Conservation (phyloP, 345 rosid genomes). For the Arabidopsis thaliana region DNA sequence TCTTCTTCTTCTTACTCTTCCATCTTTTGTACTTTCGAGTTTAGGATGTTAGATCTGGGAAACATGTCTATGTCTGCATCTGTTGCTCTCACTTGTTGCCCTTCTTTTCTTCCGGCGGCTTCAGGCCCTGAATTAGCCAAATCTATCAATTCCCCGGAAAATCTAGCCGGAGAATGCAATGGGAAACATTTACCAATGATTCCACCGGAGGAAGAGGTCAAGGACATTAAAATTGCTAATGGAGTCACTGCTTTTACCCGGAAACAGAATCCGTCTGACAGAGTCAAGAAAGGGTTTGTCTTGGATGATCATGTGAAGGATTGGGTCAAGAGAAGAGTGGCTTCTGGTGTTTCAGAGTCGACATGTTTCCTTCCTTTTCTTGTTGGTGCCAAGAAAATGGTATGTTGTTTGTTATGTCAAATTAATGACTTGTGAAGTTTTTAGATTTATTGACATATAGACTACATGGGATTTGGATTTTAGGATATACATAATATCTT, state of each 20-base stretch:
- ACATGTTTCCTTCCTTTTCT: constrained; percentile 74
- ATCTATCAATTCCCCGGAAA: constrained; percentile 31
- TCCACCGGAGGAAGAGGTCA: constrained; percentile 26
- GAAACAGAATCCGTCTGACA: constrained; percentile 29
- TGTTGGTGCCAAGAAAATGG: constrained; percentile 70
- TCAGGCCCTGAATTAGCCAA: constrained; percentile 41
- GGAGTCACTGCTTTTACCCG: constrained; percentile 41
- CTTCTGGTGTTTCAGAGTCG: constrained; percentile 52
- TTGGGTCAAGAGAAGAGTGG: constrained; percentile 63
- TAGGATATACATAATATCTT: neutral
- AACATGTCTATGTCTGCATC: constrained; percentile 51
- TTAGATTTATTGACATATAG: too few species aligned
- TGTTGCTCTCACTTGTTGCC: constrained; percentile 50
- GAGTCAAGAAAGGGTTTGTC: constrained; percentile 43
- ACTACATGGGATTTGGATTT: neutral
- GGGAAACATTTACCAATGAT: constrained; percentile 25
- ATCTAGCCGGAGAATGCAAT: constrained; percentile 43
- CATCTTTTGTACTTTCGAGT: constrained; percentile 6
- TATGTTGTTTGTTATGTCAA: constrained; percentile 14
- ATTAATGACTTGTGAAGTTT: too few species aligned
- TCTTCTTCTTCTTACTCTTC: neutral
- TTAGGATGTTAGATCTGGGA: constrained; percentile 67
- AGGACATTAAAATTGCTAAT: neutral
- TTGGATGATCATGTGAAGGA: constrained; percentile 52
- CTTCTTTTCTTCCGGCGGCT: constrained; percentile 42